phyloP scores from a whole-genome alignment of 2,329 filamentous ascomycete genomes.

The Aspergillus sclerotialis region DNA sequence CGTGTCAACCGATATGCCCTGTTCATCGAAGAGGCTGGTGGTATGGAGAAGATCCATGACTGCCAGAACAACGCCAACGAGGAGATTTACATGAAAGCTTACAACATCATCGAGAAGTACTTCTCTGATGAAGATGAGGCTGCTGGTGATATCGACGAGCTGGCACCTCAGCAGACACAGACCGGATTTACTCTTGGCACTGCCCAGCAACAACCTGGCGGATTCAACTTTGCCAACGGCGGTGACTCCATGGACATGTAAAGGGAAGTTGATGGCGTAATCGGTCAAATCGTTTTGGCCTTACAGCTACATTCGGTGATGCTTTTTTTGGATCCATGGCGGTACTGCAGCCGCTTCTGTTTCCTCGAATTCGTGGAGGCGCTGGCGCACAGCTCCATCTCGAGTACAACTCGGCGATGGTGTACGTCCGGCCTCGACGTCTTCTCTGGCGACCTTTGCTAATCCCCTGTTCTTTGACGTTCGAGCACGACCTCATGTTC shows the following conservation, averaged over 20 bases:
- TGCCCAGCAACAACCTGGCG: constrained; percentile 61
- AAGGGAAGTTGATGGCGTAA: constrained; percentile 21
- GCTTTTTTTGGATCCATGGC: constrained; percentile 2
- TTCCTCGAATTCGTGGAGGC: constrained; percentile 7
- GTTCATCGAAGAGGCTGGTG: constrained; percentile 96
- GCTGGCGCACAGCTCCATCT: constrained; percentile 2
- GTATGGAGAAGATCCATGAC: constrained; percentile 99
- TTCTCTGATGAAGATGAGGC: constrained; percentile 96
- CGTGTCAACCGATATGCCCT: constrained; percentile 90
- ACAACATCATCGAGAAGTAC: constrained; percentile 99
- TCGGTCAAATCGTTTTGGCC: constrained; percentile 8
- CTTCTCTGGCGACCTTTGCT: constrained; percentile 2
- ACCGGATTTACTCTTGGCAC: constrained; percentile 64
- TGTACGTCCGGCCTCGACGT: constrained; percentile 2
- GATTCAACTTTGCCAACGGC: constrained; percentile 86
- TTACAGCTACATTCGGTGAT: constrained; percentile 9
- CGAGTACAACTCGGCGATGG: background rate
- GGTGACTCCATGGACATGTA: constrained; percentile 71
- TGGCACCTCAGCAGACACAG: constrained; percentile 64
- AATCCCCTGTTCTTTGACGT: constrained; percentile 5
- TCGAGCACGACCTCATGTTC: constrained; percentile 7
- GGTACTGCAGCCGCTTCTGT: constrained; percentile 2
- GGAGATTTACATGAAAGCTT: constrained; percentile 99
- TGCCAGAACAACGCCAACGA: constrained; percentile 99
- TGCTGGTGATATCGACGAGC: constrained; percentile 69